Base-by-base conservation (phyloP, 2,329 filamentous ascomycete species). In the Aspergillus floridensis region DNA sequence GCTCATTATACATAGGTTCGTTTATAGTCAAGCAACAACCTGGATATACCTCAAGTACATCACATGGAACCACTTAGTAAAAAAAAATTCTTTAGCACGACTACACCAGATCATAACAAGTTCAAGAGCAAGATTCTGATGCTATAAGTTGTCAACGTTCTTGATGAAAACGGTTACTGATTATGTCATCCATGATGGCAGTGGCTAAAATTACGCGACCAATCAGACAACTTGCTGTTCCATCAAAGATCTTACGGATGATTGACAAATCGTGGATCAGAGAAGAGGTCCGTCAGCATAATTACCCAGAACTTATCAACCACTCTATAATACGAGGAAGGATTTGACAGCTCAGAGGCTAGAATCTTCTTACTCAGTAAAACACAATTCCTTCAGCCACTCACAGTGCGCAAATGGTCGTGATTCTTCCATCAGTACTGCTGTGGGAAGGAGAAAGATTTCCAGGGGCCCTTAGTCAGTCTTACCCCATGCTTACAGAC, bases 401-500 rank as follows among this genome's bases (percentile, higher is more conserved):
- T 44, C 16, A 44, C 38, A 16, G n/a, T 16, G 38, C 14, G 6
- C 14, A 44, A 44, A 19, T 44, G 38, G 38, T 1, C 14, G n/a
- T 44, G 14, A 44, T n/a, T 7, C 14, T 44, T 12, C n/a, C 16
- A 16, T 19, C 38, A 44, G 38, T n/a, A 47, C 35, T 44, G 47
- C 47, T 48, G 32, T 55, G 41, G 26, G 44, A 54, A 38, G 38
- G 32, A 16, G 11, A 47, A 12, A 54, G 4, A 41, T 19, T 21
- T 11, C n/a, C 21, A 31, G 38, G 16, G 5, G 41, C 19, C 35
- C 53, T 55, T 55, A 55, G 53, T 55, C 53, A 55, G 53, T 55
- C 53, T 55, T 55, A 55, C 53, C 53, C 53, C 53, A 55, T 55
- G 53, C 53, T 55, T 55, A 55, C 38, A 19, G 38, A 44, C 53